These are phyloP conservation scores for Plicaturopsis crispa DNA, from an alignment of 768 basidiomycete species.

Conservation along the genomic window DNA sequence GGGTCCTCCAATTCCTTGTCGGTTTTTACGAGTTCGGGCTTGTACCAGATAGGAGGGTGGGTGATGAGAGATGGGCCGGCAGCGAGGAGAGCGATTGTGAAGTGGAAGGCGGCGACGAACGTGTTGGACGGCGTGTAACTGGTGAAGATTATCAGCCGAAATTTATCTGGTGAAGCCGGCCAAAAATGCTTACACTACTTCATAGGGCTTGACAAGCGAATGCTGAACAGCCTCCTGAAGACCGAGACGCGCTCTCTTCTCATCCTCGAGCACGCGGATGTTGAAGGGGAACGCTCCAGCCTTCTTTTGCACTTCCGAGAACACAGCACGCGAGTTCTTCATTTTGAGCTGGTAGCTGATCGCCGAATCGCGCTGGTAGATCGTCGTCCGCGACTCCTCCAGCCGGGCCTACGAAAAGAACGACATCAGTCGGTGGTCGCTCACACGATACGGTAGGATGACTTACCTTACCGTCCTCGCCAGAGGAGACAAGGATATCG, in stretches of 20 bases:
- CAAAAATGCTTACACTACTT: constrained; percentile 69
- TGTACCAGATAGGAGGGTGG: constrained; percentile 88
- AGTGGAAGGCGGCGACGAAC: constrained; percentile 92
- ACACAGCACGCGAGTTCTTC: constrained; percentile 95
- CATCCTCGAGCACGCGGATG: constrained; percentile 87
- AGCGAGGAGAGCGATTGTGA: constrained; percentile 90
- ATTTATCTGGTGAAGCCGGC: constrained; percentile 1
- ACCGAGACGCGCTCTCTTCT: constrained; percentile 92
- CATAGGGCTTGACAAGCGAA: constrained; percentile 88
- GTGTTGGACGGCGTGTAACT: constrained; percentile 80
- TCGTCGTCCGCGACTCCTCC: constrained; percentile 85
- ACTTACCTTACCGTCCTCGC: constrained; percentile 84
- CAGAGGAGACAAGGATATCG: constrained; percentile 83
- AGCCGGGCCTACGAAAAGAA: constrained; percentile 58
- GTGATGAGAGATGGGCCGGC: constrained; percentile 85
- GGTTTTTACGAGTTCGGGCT: constrained; percentile 82
- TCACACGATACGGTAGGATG: constrained; percentile 1
- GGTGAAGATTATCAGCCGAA: constrained; percentile 3
- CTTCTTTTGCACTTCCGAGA: constrained; percentile 97
- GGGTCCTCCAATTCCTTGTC: constrained; percentile 87
- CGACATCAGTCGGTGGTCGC: constrained; percentile 2
- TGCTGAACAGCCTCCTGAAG: constrained; percentile 95
- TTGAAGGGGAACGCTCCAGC: constrained; percentile 98
- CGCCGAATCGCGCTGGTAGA: constrained; percentile 83
- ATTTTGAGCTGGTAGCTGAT: constrained; percentile 95